A percentile compares a stretch with the other conserved stretches of the same genome.
Evolutionary conservation across 768 basidiomycete genomes (phyloP).

Genomic region (Lepiota brunneoincarnata): DNA sequence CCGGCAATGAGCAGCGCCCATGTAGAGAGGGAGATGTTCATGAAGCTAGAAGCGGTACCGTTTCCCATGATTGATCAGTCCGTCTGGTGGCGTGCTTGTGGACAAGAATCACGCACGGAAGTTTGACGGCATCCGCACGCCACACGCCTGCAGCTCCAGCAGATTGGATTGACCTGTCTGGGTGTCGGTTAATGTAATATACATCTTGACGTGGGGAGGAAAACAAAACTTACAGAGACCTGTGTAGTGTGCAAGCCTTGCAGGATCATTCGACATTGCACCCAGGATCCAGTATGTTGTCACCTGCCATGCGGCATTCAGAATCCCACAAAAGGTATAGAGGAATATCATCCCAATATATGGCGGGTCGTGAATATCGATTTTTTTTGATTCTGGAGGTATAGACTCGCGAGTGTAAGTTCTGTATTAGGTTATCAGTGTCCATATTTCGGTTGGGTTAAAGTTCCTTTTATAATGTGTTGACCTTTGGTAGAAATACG

Average conservation of each 20-base stretch:
- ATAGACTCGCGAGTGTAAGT: conserved; percentile 61
- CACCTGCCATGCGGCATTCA: conserved; percentile 87
- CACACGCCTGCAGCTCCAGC: conserved; percentile 67
- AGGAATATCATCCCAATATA: conserved; percentile 59
- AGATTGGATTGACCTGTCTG: conserved; percentile 74
- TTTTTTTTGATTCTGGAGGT: conserved; percentile 36
- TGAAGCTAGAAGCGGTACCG: conserved; percentile 38
- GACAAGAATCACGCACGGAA: conserved; percentile 48
- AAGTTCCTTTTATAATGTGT: conserved; percentile 14
- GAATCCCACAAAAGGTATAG: conserved; percentile 52
- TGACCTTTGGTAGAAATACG: conserved; percentile 71
- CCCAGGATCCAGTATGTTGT: conserved; percentile 83
- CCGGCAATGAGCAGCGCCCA: conserved; percentile 68
- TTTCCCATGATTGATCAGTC: too few species aligned
- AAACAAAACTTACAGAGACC: conserved; percentile 66
- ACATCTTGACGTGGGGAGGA: neutral
- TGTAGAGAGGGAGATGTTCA: conserved; percentile 73
- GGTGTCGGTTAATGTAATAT: neutral
- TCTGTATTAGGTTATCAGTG: conserved; percentile 26
- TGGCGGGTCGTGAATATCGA: conserved; percentile 60
- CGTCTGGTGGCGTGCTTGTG: neutral
- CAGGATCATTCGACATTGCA: conserved; percentile 79
- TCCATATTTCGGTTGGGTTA: neutral
- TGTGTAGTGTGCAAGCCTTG: conserved; percentile 73
- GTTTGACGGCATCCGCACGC: conserved; percentile 61